Conservation (phyloP, 2,329 filamentous ascomycete species). For the Penicillium sp. region DNA sequence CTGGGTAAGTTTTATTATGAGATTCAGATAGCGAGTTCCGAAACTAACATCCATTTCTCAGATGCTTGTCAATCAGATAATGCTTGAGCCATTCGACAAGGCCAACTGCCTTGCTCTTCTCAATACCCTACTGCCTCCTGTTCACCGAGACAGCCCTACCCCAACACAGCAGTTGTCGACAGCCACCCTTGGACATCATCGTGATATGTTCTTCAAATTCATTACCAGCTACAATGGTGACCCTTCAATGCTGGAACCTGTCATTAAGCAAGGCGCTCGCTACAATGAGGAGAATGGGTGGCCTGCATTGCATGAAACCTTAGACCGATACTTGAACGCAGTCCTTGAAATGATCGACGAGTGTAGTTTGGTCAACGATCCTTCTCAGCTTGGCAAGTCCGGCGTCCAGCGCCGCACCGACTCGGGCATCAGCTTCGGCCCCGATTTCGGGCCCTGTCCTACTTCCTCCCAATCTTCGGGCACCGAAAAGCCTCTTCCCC, state of each 20-base stretch:
- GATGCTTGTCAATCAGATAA: constrained; percentile 65
- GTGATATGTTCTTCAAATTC: constrained; percentile 62
- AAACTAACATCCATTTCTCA: constrained; percentile 23
- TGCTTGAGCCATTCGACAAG: constrained; percentile 61
- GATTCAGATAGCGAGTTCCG: not conserved
- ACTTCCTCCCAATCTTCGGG: constrained; percentile 22
- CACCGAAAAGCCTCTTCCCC: constrained; percentile 43
- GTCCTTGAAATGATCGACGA: constrained; percentile 63
- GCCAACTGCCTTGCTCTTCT: constrained; percentile 66
- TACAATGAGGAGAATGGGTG: constrained; percentile 56
- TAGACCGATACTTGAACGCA: constrained; percentile 58
- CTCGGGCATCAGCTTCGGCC: constrained; percentile 60
- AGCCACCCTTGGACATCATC: constrained; percentile 54
- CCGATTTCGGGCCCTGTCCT: constrained; percentile 46
- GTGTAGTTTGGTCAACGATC: constrained; percentile 51
- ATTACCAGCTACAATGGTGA: constrained; percentile 58
- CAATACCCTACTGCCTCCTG: constrained; percentile 64
- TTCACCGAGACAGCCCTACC: constrained; percentile 42
- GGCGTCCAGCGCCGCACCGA: constrained; percentile 45
- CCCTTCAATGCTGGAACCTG: constrained; percentile 50
- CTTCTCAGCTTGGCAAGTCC: constrained; percentile 34
- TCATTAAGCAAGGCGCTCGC: constrained; percentile 54
- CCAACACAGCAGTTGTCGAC: constrained; percentile 54
- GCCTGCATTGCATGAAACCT: constrained; percentile 47
- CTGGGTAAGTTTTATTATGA: constrained; percentile 52